phyloP scores from a whole-genome alignment of 163 green algal genomes.

The Prototheca wickerhamii region DNA sequence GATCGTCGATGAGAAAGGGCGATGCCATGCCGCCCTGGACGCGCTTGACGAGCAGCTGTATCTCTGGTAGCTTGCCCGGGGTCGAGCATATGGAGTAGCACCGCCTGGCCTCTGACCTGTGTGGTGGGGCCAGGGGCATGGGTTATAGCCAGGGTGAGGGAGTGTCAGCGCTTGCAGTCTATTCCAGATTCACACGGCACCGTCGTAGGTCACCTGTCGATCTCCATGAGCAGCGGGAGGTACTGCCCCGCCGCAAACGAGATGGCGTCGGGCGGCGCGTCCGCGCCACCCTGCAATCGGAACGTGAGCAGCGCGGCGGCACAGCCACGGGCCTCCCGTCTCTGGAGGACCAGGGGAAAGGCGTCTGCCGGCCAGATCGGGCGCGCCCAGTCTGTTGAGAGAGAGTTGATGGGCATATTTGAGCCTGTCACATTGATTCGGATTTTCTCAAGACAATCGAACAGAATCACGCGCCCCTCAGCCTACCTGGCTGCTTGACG shows the following conservation, averaged over 20 bases:
- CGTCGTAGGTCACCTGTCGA: slow-evolving; percentile 5
- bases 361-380: background rate
- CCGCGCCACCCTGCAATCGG: background rate
- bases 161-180: too few species aligned
- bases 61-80: background rate
- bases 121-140: background rate
- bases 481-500: background rate
- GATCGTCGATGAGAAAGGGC: background rate
- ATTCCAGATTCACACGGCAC: too few species aligned
- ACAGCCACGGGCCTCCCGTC: background rate
- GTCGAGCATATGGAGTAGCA: background rate
- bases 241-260: background rate
- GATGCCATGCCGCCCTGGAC: background rate
- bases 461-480: too few species aligned
- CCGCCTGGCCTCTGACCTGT: background rate
- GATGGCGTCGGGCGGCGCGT: background rate
- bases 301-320: background rate
- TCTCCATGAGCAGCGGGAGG: background rate
- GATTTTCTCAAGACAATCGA: too few species aligned
- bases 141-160: background rate
- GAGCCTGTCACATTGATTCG: too few species aligned
- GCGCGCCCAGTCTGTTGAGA: background rate
- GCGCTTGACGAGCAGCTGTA: background rate
- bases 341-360: background rate
- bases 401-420: too few species aligned